These are phyloP conservation scores for Populus trichocarpa DNA, from an alignment of 441 rosid genomes.

Conservation along the genomic window DNA sequence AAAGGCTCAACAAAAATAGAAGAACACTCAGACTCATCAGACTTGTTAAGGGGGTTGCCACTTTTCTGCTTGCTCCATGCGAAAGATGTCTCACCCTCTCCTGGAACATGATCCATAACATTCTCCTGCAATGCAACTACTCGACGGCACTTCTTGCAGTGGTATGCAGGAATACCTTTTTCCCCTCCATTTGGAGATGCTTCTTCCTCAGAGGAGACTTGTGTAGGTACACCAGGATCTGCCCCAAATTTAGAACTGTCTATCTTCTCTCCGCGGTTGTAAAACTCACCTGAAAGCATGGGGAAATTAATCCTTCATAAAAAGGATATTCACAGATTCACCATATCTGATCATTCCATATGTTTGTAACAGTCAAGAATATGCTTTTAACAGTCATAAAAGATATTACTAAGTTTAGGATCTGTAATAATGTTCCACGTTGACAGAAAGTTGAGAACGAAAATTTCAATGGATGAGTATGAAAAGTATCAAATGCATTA, in stretches of 20 bases:
- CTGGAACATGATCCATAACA: slow-evolving; percentile 68
- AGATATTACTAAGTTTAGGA: background rate
- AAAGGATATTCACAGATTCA: background rate
- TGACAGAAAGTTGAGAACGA: background rate
- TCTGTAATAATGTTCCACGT: background rate
- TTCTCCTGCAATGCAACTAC: slow-evolving; percentile 64
- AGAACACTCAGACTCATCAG: slow-evolving; percentile 52
- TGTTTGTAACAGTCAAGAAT: background rate
- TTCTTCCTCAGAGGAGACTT: slow-evolving; percentile 30
- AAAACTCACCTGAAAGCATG: slow-evolving; percentile 52
- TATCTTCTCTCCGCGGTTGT: slow-evolving; percentile 68
- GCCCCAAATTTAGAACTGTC: slow-evolving; percentile 66
- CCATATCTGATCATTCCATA: background rate
- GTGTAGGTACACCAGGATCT: slow-evolving; percentile 55
- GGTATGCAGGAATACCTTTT: slow-evolving; percentile 34
- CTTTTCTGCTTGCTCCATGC: slow-evolving; percentile 61
- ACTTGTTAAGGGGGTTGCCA: slow-evolving; percentile 49
- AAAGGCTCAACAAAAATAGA: slow-evolving; percentile 80
- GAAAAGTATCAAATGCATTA: background rate
- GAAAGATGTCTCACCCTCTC: slow-evolving; percentile 73
- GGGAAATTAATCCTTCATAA: slow-evolving; percentile 6
- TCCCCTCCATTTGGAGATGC: slow-evolving; percentile 32
- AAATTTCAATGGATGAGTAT: background rate
- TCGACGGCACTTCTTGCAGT: slow-evolving; percentile 79
- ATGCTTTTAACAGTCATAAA: background rate